phyloP scores from a whole-genome alignment of 1,284 basidiomycete species.

The Phellopilus nigrolimitatus region DNA sequence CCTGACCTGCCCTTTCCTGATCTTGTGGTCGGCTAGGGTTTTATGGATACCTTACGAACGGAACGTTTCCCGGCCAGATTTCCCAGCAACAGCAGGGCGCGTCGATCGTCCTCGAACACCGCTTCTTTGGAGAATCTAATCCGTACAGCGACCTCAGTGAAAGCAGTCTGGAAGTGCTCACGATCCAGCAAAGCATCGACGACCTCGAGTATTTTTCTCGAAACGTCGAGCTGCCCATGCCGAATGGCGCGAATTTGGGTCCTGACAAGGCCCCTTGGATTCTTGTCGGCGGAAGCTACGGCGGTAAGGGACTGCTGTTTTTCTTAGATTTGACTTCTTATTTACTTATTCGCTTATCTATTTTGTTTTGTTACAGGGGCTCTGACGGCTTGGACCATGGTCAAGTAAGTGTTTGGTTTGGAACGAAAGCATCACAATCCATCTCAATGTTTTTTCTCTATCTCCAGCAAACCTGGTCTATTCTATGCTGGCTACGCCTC shows the following conservation, averaged over 20 bases:
- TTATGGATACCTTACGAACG: conserved; percentile 55
- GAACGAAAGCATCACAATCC: neutral
- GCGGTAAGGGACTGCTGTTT: conserved; percentile 39
- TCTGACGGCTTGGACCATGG: conserved; percentile 66
- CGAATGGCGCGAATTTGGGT: conserved; percentile 51
- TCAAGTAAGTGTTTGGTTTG: conserved; percentile 42
- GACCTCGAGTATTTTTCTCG: conserved; percentile 68
- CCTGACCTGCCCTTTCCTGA: conserved; percentile 8
- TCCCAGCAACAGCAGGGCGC: conserved; percentile 63
- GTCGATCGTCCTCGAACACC: conserved; percentile 55
- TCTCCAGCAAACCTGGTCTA: conserved; percentile 52
- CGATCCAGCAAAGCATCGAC: conserved; percentile 67
- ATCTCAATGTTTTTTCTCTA: conserved; percentile 9
- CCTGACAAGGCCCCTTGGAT: conserved; percentile 64
- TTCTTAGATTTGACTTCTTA: neutral
- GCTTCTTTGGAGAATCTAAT: conserved; percentile 49
- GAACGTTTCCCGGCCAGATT: conserved; percentile 59
- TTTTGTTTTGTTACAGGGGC: conserved; percentile 31
- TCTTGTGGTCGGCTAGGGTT: conserved; percentile 36
- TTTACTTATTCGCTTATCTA: neutral
- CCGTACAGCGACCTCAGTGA: conserved; percentile 60
- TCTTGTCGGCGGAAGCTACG: conserved; percentile 66
- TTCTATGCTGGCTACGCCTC: conserved; percentile 69
- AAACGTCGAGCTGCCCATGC: conserved; percentile 62
- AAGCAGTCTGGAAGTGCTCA: conserved; percentile 52